Base-by-base conservation (phyloP, 2,329 filamentous ascomycete species). In the Fusarium drepaniforme region DNA sequence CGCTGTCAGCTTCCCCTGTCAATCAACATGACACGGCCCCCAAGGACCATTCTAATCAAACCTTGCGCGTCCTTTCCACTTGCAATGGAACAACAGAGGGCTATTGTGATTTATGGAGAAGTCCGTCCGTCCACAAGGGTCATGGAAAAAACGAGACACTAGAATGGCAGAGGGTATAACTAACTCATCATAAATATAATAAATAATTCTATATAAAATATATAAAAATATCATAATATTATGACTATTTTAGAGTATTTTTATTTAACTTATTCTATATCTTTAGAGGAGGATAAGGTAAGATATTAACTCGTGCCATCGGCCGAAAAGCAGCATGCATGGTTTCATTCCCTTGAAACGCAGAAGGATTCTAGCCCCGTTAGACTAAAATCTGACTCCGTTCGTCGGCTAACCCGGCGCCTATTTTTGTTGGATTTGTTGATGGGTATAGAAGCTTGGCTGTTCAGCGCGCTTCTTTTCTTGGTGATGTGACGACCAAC, bases 321-420 rank as follows among this genome's bases (percentile, higher is more conserved):
- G 28, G 28, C 28, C 28, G 28, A 30, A 30, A 9, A 30, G 28
- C 28, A 30, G 28, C 28, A 38, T 25, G 56, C 57, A 60, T 60
- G 57, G 57, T 18, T 42, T 60, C 23, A 60, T 60, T 60, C 57
- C 57, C 23, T 42, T 64, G 46, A 64, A 64, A 64, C 62, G n/a
- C 30, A 35, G 62, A 44, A 42, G 44, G 61, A 64, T 64, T 40
- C 38, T 37, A 46, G 42, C 21, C 13, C 59, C 28, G 42, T 33
- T 21, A 9, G 15, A 23, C 30, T 53, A 64, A 64, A 64, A 60
- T 60, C 33, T 60, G 21, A 60, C 57, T 23, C 16, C 35, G 37
- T 28, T 38, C n/a, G 33, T 18, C 56, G 33, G 56, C 13, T 38
- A 58, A 21, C 7, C 18, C 49, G 49, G 28, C 56, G n/a, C 33